phyloP scores from a whole-genome alignment of 1,139 yeast genomes.

The Sugiyamaella xylanicola region DNA sequence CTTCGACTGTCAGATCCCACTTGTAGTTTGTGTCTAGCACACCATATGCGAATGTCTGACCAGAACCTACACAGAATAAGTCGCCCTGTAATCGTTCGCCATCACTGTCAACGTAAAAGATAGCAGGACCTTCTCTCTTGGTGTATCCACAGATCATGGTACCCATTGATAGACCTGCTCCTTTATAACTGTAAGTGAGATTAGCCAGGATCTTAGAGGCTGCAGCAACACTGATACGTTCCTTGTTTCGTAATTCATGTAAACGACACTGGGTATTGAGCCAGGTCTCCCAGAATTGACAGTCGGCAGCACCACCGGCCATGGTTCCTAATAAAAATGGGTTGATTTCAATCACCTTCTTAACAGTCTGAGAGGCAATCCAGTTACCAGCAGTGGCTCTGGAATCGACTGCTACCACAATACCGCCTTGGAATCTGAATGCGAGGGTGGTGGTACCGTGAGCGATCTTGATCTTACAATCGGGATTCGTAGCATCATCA shows the following conservation, averaged over 20 bases:
- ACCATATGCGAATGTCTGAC: slow-evolving; percentile 99
- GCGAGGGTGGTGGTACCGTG: slow-evolving; percentile 99
- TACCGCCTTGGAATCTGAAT: slow-evolving; percentile 94
- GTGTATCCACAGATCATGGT: slow-evolving; percentile 99
- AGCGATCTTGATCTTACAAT: slow-evolving; percentile 92
- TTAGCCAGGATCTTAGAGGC: slow-evolving; percentile 93
- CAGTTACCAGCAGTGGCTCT: slow-evolving; percentile 98
- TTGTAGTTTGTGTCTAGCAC: slow-evolving; percentile 88
- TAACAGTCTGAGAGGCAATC: slow-evolving; percentile 98
- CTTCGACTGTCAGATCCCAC: slow-evolving; percentile 90
- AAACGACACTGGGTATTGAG: slow-evolving; percentile 94
- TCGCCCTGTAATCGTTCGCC: slow-evolving; percentile 97
- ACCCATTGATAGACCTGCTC: slow-evolving; percentile 99
- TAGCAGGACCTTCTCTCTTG: slow-evolving; percentile 91
- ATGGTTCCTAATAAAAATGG: slow-evolving; percentile 93
- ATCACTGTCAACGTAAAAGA: slow-evolving; percentile 95
- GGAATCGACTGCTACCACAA: slow-evolving; percentile 91
- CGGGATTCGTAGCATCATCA: slow-evolving; percentile 89
- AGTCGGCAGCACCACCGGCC: slow-evolving; percentile 99
- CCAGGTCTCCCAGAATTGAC: slow-evolving; percentile 99
- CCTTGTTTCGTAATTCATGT: slow-evolving; percentile 92
- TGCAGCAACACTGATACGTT: slow-evolving; percentile 93
- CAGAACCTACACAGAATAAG: slow-evolving; percentile 96
- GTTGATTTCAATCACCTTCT: slow-evolving; percentile 94
- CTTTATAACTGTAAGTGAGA: slow-evolving; percentile 90